Conservation (phyloP, 257 asterid genomes). For the Scutellaria minor region DNA sequence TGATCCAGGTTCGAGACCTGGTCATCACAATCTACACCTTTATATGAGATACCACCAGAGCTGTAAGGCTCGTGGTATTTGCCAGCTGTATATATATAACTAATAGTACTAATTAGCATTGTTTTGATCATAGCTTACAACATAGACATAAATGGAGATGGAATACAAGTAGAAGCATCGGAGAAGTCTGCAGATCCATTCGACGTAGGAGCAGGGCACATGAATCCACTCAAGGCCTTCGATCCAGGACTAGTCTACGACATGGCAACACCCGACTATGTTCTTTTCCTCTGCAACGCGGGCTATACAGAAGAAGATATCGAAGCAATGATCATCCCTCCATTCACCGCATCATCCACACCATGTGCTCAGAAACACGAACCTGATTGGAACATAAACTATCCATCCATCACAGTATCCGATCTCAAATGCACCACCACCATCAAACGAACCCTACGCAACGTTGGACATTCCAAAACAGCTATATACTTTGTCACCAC, state of each 20-base stretch:
- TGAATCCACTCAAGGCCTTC: constrained; percentile 58
- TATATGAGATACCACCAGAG: no score
- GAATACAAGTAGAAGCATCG: constrained; percentile 39
- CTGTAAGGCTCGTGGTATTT: no score
- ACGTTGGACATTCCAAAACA: constrained; percentile 45
- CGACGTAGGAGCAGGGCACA: constrained; percentile 71
- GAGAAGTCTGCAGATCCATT: constrained; percentile 50
- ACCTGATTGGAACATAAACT: constrained; percentile 48
- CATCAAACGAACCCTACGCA: constrained; percentile 40
- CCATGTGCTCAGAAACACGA: constrained; percentile 33
- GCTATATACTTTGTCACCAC: constrained; percentile 48
- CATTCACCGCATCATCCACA: constrained; percentile 40
- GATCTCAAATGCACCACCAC: constrained; percentile 47
- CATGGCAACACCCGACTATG: constrained; percentile 46
- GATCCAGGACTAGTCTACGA: constrained; percentile 75
- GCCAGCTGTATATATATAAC: background rate
- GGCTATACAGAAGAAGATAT: constrained; percentile 36
- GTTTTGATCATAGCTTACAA: constrained; percentile 38
- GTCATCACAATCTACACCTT: background rate
- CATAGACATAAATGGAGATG: constrained; percentile 44
- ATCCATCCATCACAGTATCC: constrained; percentile 51
- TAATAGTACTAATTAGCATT: no score
- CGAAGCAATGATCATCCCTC: constrained; percentile 32
- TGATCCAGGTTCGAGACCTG: no score
- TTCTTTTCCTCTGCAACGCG: constrained; percentile 50